A percentile compares a stretch with the other conserved stretches of the same genome.
phyloP scores from a whole-genome alignment of 208 protist genomes.

The Herpetomonas muscarum region DNA sequence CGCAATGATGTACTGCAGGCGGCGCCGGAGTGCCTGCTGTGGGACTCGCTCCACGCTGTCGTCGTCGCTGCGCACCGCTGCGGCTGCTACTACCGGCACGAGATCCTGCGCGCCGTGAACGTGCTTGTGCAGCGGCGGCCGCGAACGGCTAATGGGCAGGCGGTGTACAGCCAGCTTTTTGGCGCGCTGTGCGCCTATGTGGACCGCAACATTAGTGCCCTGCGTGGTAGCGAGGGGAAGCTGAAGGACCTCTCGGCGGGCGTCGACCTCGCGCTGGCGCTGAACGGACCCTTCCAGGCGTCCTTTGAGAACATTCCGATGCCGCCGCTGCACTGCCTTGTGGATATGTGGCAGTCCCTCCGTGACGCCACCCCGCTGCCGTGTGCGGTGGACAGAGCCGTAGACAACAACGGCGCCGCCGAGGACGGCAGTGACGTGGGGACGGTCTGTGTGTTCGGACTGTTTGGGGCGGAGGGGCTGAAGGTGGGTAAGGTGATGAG shows the following conservation, averaged over 20 bases:
- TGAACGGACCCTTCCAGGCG: conserved; percentile 27
- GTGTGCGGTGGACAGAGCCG: conserved; percentile 40
- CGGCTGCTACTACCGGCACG: conserved; percentile 55
- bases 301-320: conserved; percentile 62
- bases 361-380: conserved; percentile 47
- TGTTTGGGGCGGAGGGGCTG: conserved; percentile 58
- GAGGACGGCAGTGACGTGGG: conserved; percentile 31
- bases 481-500: conserved; percentile 87
- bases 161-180: conserved; percentile 62
- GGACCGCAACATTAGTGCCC: conserved; percentile 36
- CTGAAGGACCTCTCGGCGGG: conserved; percentile 73
- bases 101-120: conserved; percentile 66
- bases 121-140: conserved; percentile 42
- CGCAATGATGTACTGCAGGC: conserved; percentile 30
- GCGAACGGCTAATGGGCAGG: conserved; percentile 3
- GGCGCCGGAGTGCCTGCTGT: conserved; percentile 59
- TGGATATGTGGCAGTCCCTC: conserved; percentile 68
- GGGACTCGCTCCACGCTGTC: conserved; percentile 85
- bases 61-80: conserved; percentile 75
- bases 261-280: conserved; percentile 71
- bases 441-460: conserved; percentile 73
- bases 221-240: conserved; percentile 24
- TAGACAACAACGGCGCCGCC: conserved; percentile 9
- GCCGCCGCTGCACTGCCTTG: conserved; percentile 68
- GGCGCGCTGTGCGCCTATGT: conserved; percentile 67